Evolutionary conservation across 345 rosid species (phyloP), one percentile per base, ranked within the genome.

Genomic region (Eucalyptus tenuipes): DNA sequence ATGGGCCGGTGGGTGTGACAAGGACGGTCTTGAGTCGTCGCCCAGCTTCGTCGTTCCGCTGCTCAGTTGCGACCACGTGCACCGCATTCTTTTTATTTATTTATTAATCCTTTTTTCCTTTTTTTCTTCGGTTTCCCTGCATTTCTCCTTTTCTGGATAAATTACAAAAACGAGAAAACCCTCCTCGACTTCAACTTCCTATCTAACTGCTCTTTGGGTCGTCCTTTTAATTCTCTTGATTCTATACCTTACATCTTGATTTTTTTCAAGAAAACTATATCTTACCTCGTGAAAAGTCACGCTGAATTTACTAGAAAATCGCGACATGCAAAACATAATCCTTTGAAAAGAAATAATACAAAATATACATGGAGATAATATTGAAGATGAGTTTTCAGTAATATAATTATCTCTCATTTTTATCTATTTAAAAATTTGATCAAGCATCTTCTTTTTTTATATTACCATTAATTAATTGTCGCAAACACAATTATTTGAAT

Each of bases 401-500:
- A 10, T 68, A 16, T 33, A 33, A 68, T 16, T 16, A 5, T 9
- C 2, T 33, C 37, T 64, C 4, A 1, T 64, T 64, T 64, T 64
- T 59, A 59, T 27, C 12, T 59, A 59, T 27, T 59, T 1, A 14
- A 3, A 64, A 64, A 17, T 68, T 33, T 16, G 20, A 16, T 31
- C 80, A 5, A 16, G 20, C 11, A 8, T 33, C 7, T 68, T 68
- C 24, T 4, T 8, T 68, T 68, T 68, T 16, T 16, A 29, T 68
- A 33, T 4, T 9, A 10, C 44, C 7, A 4, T 8, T 1, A 4
- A 4, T 27, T 29, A 12, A 12, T 13, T 1, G 4, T 13, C 0
- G 1, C 68, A 59, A 11, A 59, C 31, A 1, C 31, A 25, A 27
- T 59, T 59, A 59, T 59, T 59, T 59, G 68, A 68, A 17, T 16